These are phyloP conservation scores for Colletotrichum cereale DNA, from an alignment of 2,329 filamentous ascomycete species.

Conservation along the genomic window DNA sequence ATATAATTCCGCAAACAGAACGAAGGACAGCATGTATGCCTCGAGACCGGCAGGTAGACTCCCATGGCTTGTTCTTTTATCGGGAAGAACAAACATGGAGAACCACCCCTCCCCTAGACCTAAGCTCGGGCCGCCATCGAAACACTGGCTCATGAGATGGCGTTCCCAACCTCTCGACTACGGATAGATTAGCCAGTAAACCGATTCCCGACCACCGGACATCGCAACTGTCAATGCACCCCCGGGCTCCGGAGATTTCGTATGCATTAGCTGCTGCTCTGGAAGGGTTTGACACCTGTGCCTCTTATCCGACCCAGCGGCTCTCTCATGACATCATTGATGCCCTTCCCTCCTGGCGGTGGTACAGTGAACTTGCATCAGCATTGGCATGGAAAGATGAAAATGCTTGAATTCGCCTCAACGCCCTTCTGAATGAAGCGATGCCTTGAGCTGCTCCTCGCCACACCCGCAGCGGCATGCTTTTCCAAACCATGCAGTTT, in stretches of 20 bases:
- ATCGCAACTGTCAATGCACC: constrained; percentile 9
- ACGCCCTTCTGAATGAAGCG: constrained; percentile 7
- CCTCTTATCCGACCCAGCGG: not conserved
- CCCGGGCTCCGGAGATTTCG: constrained; percentile 12
- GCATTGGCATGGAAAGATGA: not conserved
- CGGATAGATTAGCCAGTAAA: not conserved
- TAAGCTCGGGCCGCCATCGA: not conserved
- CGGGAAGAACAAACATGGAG: too few species aligned
- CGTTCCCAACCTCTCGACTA: not conserved
- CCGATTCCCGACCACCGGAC: not conserved
- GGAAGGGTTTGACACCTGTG: not conserved
- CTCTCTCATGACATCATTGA: not conserved
- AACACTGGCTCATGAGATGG: not conserved
- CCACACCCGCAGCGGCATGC: not conserved
- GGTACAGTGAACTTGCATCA: not conserved
- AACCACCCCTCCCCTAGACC: not conserved
- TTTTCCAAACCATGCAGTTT: constrained; percentile 24
- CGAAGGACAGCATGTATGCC: not conserved
- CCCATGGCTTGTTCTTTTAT: not conserved
- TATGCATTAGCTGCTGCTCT: not conserved
- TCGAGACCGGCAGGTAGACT: not conserved
- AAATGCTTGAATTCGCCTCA: constrained; percentile 26
- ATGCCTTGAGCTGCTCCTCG: constrained; percentile 10
- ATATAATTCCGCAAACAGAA: not conserved
- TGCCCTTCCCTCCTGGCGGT: not conserved